Conservation (phyloP, 176 grass and related monocot genomes). For the Cenchrus purpureus region DNA sequence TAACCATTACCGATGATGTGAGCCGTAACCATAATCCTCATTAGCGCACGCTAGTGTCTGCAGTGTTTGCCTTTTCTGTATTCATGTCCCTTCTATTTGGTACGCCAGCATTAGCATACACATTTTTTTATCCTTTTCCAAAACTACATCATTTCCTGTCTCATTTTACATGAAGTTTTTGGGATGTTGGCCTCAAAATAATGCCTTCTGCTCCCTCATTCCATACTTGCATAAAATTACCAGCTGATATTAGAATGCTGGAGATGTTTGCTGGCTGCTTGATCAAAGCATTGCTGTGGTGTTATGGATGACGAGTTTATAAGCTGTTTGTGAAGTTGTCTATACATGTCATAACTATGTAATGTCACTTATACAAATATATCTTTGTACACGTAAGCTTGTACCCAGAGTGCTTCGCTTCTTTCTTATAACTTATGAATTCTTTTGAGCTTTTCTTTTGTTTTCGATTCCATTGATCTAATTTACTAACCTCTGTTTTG, state of each 20-base stretch:
- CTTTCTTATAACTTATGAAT: constrained; percentile 5
- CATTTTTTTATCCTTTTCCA: constrained; percentile 6
- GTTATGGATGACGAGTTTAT: background rate
- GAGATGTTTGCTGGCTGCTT: background rate
- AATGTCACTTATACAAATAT: background rate
- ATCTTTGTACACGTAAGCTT: background rate
- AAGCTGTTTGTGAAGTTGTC: background rate
- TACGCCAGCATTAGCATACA: background rate
- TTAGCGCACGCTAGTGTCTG: no score
- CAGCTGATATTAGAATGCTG: background rate
- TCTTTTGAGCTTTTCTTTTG: background rate
- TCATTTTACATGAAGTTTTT: background rate
- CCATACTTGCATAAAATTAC: background rate
- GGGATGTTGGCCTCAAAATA: background rate
- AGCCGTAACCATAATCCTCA: background rate
- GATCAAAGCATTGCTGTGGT: background rate
- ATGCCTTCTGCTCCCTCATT: background rate
- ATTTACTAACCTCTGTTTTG: background rate
- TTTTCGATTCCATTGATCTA: background rate
- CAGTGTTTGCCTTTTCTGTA: background rate
- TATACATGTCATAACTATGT: background rate
- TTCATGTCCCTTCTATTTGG: background rate
- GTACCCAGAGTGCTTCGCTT: background rate
- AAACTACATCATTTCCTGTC: background rate
- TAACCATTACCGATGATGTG: background rate